Base-by-base conservation (phyloP, 2,329 filamentous ascomycete species). In the Hypoxylon sp. region DNA sequence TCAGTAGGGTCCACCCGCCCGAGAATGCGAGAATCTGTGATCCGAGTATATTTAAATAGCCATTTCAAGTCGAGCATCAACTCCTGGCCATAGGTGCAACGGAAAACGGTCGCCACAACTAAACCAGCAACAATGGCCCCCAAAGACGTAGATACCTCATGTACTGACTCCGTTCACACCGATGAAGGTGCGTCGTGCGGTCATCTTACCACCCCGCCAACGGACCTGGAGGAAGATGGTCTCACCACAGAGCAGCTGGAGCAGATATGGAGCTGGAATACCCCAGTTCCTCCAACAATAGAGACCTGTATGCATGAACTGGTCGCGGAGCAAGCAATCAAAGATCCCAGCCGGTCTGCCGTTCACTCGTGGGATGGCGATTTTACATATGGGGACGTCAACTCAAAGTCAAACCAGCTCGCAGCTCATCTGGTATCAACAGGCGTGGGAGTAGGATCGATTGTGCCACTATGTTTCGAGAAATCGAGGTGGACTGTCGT, bases 361-460 rank as follows among this genome's bases (percentile, higher is more conserved):
- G 76, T 85, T n/a, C 72, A 80, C 56, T 82, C 82, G 0, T 84
- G 81, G 81, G 83, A 85, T 60, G 82, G 83, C 32, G 70, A 71
- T 56, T 77, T 83, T 54, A 83, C 80, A 2, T 85, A 84, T 62
- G 56, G 70, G 34, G 77, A 84, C 48, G 73, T 84, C 1, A 80
- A 84, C 34, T 64, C 70, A 1, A 72, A 79, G 11, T 82, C 83
- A 1, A 78, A 77, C 26, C 68, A 70, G 0, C 74, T 84, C 6
- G 82, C 82, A 2, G 69, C 70, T 4, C 74, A 80, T 57, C 75
- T 85, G 1, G 63, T 73, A 13, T 69, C 70, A 10, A 66, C 70
- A n/a, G 81, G 80, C 15, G 73, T 80, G 37, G 67, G 59, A 1
- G 56, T 75, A 10, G 81, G 80, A n/a, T 76, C 73, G 39, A 77